Base-by-base conservation (phyloP, 176 grass and related monocot genomes). In the Urochloa ruziziensis region DNA sequence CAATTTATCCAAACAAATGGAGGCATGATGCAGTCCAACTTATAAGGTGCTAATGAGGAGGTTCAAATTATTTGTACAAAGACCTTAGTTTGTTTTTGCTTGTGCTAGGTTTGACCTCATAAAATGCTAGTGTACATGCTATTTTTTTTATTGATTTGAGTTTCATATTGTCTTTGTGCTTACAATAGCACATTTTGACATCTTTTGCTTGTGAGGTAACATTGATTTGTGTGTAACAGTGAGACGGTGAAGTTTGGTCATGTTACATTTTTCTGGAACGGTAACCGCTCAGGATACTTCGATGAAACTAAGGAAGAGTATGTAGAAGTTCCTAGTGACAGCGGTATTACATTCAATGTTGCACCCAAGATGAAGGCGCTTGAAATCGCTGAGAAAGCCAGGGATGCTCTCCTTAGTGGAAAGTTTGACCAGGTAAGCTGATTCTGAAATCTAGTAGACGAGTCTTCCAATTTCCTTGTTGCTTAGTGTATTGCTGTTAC, bases 231-330 rank as follows among this genome's bases (percentile, higher is more conserved):
- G 27, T 72, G 21, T 68, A 54, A 89, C 93, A 99, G 96, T 47
- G 96, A 99, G 49, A 99, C 96, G 3, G 93, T 99, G 61, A 99
- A 99, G 73, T 99, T 99, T 63, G 96, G 96, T 54, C 96, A 99
- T 71, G 96, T 99, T 80, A 99, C 96, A 42, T 99, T 99, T 89
- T 99, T 99, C 93, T 99, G 96, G 96, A 99, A 99, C 3, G 96
- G 96, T n/a, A 99, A 99, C 79, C 96, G 96, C 42, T 99, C 96
- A 1, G 96, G 96, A 61, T 99, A 92, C 80, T 99, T 99, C n/a
- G 91, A 99, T 54, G 61, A 86, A 47, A 77, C 85, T 1, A 96
- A 90, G 91, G 96, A 99, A 89, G 89, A 96, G 64, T 99, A 99
- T 47, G 87, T 96, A 12, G 96, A 99, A 80, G 74, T 99, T 84